A percentile compares a stretch with the other conserved stretches of the same genome.
Conservation (phyloP, 495 filamentous ascomycete species). For the Schizothecium vesticola region DNA sequence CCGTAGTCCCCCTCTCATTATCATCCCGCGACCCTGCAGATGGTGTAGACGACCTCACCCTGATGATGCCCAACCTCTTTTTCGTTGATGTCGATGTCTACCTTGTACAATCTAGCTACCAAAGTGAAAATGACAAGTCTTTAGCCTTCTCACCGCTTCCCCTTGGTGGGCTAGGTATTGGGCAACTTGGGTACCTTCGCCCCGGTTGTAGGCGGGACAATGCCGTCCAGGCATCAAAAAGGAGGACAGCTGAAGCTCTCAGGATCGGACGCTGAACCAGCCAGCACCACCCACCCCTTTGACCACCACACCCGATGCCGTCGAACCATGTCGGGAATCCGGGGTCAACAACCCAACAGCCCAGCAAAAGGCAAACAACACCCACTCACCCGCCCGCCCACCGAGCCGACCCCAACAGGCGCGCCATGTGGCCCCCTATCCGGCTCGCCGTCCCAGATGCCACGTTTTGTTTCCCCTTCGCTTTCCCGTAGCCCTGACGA, state of each 20-base stretch:
- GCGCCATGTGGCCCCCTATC: not conserved
- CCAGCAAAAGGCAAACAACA: not conserved
- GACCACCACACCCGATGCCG: not conserved
- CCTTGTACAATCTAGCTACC: not conserved
- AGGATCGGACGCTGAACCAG: not conserved
- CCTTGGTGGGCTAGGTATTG: too few relatives aligned
- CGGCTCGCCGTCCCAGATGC: not conserved
- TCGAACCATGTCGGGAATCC: not conserved
- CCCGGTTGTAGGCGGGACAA: not conserved
- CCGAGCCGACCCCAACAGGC: too few relatives aligned
- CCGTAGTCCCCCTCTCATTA: not conserved
- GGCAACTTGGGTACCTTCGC: too few relatives aligned
- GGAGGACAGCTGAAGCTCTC: not conserved
- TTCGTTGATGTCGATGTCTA: not conserved
- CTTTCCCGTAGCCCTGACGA: not conserved
- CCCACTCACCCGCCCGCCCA: too few relatives aligned
- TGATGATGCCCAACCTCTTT: not conserved
- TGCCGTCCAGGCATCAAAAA: not conserved
- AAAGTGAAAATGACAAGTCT: not conserved
- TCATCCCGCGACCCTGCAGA: slow-evolving; percentile 1
- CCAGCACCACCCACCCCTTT: not conserved
- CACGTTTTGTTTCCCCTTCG: not conserved
- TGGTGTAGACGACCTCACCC: not conserved
- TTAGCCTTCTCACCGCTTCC: not conserved
- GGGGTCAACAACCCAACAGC: not conserved